Percentiles rank a stretch among this genome's conserved stretches.
phyloP scores from a whole-genome alignment of 2,329 filamentous ascomycete genomes.

The Aspergillus piperis region DNA sequence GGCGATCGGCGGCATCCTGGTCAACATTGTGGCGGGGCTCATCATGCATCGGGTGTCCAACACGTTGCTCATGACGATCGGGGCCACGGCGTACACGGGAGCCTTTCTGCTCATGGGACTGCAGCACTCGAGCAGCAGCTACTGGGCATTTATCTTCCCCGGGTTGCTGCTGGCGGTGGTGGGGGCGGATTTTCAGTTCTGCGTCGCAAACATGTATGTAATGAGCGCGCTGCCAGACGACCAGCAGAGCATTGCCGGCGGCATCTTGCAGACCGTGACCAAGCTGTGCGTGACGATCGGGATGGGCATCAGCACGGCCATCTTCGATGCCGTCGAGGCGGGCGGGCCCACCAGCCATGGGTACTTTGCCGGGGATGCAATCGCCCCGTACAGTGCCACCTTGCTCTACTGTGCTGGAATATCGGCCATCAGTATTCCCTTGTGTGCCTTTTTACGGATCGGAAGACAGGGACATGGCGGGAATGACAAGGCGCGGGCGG shows the following conservation, averaged over 20 bases:
- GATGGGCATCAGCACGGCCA: constrained; percentile 50
- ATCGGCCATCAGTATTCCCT: not conserved
- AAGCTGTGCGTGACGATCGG: constrained; percentile 60
- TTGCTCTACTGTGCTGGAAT: constrained; percentile 5
- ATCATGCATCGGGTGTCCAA: constrained; percentile 67
- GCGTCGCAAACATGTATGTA: constrained; percentile 72
- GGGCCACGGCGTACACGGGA: constrained; percentile 46
- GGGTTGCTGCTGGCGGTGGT: constrained; percentile 62
- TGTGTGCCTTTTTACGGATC: constrained; percentile 4
- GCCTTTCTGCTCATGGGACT: constrained; percentile 59
- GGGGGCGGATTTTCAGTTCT: constrained; percentile 70
- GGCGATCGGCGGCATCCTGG: constrained; percentile 62
- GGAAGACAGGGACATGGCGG: constrained; percentile 1
- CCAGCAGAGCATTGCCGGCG: constrained; percentile 68
- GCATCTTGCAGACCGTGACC: constrained; percentile 68
- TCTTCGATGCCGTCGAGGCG: constrained; percentile 30
- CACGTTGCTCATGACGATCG: constrained; percentile 60
- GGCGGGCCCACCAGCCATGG: not conserved
- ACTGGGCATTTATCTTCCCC: constrained; percentile 68
- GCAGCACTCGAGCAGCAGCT: constrained; percentile 52
- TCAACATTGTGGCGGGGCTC: constrained; percentile 64
- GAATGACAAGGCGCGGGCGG: not conserved
- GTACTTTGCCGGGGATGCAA: constrained; percentile 1
- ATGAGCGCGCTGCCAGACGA: constrained; percentile 63
- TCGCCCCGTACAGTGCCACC: constrained; percentile 3